Evolutionary conservation across 2,329 filamentous ascomycete genomes (phyloP).

Genomic region (Penicillium carneum): DNA sequence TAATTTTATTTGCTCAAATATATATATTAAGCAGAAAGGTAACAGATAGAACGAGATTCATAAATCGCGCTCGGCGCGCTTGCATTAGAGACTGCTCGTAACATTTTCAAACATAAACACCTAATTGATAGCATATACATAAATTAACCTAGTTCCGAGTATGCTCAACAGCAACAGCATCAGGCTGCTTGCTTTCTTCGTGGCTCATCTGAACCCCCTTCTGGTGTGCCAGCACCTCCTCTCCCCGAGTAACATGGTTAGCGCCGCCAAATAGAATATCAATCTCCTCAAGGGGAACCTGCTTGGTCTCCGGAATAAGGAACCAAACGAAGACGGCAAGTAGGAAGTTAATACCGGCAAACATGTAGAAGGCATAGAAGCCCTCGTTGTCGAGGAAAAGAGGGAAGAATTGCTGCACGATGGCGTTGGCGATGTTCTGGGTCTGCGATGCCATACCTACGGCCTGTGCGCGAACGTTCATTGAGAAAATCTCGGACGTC

Average conservation of each 20-base stretch:
- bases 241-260: slow-evolving; percentile 47
- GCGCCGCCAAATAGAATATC: slow-evolving; percentile 49
- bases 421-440: slow-evolving; percentile 70
- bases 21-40: not conserved
- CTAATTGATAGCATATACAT: not conserved
- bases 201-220: slow-evolving; percentile 29
- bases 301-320: slow-evolving; percentile 61
- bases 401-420: slow-evolving; percentile 75
- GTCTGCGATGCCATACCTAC: slow-evolving; percentile 70
- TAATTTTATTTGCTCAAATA: not conserved
- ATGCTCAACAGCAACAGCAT: slow-evolving; percentile 36
- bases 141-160: slow-evolving; percentile 21
- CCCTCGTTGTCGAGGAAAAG: slow-evolving; percentile 67
- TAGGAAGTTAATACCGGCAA: slow-evolving; percentile 60
- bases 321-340: slow-evolving; percentile 61
- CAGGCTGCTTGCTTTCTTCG: slow-evolving; percentile 28
- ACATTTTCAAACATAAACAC: slow-evolving; percentile 5
- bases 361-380: slow-evolving; percentile 65
- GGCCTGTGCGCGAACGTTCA: slow-evolving; percentile 75
- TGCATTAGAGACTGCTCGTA: slow-evolving; percentile 14
- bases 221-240: slow-evolving; percentile 40
- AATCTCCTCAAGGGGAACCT: slow-evolving; percentile 50
- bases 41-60: not conserved
- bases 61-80: slow-evolving; percentile 6
- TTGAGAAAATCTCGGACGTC: slow-evolving; percentile 73